Conservation (phyloP, 352 stramenopile genomes). For the Globisporangium cederbergense region DNA sequence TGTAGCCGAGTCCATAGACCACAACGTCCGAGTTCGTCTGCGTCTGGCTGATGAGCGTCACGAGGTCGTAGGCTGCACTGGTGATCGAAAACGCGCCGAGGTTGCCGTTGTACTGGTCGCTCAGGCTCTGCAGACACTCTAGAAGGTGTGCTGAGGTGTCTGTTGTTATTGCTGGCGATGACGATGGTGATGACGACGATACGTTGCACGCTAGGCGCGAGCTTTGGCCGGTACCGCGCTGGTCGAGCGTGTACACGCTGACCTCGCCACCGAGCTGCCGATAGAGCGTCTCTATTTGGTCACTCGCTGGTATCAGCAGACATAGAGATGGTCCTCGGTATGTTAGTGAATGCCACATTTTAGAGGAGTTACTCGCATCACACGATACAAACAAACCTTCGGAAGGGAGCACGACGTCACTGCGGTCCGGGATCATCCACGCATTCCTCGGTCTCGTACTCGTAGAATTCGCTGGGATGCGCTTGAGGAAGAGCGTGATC, state of each 20-base stretch:
- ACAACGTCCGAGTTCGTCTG: slow-evolving; percentile 36
- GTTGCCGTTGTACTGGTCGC: neutral
- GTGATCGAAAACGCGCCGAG: slow-evolving; percentile 58
- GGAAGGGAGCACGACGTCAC: slow-evolving; percentile 11
- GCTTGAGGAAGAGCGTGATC: slow-evolving; percentile 48
- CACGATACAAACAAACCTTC: slow-evolving; percentile 1
- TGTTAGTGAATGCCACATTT: neutral
- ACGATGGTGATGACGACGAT: neutral
- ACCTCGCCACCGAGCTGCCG: slow-evolving; percentile 29
- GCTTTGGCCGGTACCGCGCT: slow-evolving; percentile 39
- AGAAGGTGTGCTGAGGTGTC: neutral
- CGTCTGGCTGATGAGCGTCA: slow-evolving; percentile 42
- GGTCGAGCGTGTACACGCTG: slow-evolving; percentile 55
- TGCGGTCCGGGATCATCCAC: slow-evolving; percentile 42
- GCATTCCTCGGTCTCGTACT: slow-evolving; percentile 9
- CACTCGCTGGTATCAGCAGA: slow-evolving; percentile 17
- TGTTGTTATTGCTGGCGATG: neutral
- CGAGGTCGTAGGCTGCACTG: slow-evolving; percentile 56
- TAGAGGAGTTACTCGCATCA: neutral
- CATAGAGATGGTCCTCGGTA: neutral
- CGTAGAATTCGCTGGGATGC: slow-evolving; percentile 26
- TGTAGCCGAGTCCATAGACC: slow-evolving; percentile 66
- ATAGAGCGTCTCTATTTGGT: slow-evolving; percentile 42
- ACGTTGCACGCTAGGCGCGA: slow-evolving; percentile 1
- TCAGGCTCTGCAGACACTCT: neutral